Evolutionary conservation across 2,329 filamentous ascomycete genomes (phyloP).

Genomic region (Colletotrichum sp.): DNA sequence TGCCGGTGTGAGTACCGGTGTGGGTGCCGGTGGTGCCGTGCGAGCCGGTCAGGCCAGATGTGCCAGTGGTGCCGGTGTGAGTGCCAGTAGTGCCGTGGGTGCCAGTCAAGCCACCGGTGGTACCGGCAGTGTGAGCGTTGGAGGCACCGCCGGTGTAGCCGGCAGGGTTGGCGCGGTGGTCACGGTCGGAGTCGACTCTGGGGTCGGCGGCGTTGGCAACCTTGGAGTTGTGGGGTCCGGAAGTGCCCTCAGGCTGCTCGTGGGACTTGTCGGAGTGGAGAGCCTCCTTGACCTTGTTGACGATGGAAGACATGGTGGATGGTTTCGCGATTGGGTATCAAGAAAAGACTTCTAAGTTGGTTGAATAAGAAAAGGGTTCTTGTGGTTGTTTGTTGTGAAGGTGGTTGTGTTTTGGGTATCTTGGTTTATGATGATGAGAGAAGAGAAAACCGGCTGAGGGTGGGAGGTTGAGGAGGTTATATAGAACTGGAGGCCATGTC

Average conservation of each 20-base stretch:
- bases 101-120: constrained; percentile 1
- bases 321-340: constrained; percentile 20
- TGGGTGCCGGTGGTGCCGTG: constrained; percentile 34
- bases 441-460: not conserved
- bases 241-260: constrained; percentile 26
- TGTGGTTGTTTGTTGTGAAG: not conserved
- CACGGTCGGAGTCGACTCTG: constrained; percentile 55
- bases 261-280: constrained; percentile 48
- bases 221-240: constrained; percentile 41
- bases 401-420: constrained; percentile 20
- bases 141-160: constrained; percentile 32
- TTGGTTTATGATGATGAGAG: constrained; percentile 22
- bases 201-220: constrained; percentile 55
- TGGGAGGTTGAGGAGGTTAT: constrained; percentile 16
- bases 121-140: constrained; percentile 13
- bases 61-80: constrained; percentile 12
- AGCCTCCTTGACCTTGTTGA: constrained; percentile 66
- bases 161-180: constrained; percentile 41
- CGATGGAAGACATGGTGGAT: constrained; percentile 59
- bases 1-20: constrained; percentile 19
- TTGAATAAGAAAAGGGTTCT: not conserved
- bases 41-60: constrained; percentile 26
- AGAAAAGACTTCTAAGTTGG: not conserved
- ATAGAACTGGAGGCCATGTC: constrained; percentile 3
- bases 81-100: constrained; percentile 36